A percentile compares a stretch with the other conserved stretches of the same genome.
Evolutionary conservation across 176 grass and related monocot species (phyloP).

Genomic region (Guadua angustifolia): DNA sequence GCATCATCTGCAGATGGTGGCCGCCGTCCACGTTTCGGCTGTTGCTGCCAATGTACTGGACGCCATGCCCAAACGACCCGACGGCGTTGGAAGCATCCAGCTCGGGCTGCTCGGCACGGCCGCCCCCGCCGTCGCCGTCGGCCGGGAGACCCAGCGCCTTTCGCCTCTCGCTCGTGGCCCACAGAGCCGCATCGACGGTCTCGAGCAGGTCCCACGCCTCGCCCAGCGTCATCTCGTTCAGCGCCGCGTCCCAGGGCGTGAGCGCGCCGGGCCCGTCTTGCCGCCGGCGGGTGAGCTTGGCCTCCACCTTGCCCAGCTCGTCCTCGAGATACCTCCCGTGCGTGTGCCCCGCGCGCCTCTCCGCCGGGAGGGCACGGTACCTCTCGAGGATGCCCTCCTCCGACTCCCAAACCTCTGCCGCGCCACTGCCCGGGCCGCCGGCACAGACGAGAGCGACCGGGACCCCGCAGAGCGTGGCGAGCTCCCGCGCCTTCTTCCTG

Average conservation of each 20-base stretch:
- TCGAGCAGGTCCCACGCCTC: neutral
- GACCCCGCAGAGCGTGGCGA: slow-evolving; percentile 34
- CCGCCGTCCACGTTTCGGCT: neutral
- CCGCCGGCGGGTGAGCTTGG: slow-evolving; percentile 38
- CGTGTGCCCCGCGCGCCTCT: slow-evolving; percentile 29
- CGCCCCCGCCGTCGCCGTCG: neutral
- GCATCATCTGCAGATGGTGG: slow-evolving; percentile 21
- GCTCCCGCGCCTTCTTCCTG: slow-evolving; percentile 29
- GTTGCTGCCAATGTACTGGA: neutral
- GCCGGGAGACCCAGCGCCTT: neutral
- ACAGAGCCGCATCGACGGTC: slow-evolving; percentile 5
- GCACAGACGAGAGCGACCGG: slow-evolving; percentile 41
- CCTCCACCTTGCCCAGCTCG: slow-evolving; percentile 32
- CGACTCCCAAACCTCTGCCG: slow-evolving; percentile 34
- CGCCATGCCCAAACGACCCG: neutral
- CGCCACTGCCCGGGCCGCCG: neutral
- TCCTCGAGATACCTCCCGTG: slow-evolving; percentile 3
- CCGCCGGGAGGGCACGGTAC: slow-evolving; percentile 37
- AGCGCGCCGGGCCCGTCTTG: slow-evolving; percentile 24
- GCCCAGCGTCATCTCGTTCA: slow-evolving; percentile 1
- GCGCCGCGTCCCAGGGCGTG: slow-evolving; percentile 22
- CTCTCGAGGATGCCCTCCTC: slow-evolving; percentile 29
- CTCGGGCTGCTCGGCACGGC: neutral
- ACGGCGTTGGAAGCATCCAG: neutral
- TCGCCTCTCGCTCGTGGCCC: neutral